Base-by-base conservation (phyloP, 164 flowering plant genomes). In the Vitis rotundifolia region DNA sequence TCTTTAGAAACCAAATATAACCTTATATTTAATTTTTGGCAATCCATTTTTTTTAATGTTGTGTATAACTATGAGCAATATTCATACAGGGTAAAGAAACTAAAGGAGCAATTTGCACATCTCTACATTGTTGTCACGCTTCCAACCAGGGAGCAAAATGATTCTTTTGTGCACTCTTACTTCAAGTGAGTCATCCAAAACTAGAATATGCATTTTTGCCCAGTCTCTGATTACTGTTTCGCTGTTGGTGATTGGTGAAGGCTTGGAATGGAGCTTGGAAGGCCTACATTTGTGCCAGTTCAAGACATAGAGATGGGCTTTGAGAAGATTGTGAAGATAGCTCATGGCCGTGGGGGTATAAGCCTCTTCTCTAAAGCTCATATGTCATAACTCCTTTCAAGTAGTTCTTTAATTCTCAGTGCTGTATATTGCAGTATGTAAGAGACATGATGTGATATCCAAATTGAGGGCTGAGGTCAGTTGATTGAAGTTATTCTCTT, bases 261-360 rank as follows among this genome's bases (percentile, higher is more conserved):
- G 71, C 79, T 75, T 69, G 87, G 84, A 13, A 86, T 93, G 85
- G 88, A 85, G 83, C 59, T 88, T 80, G 97, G 97, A 18, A 92
- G 76, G 77, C 98, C 98, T 47, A 74, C 89, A 52, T 93, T 96
- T 81, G 80, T 96, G 57, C 89, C 86, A 15, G 98, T 89, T 64
- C 83, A 75, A 29, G 94, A 89, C 78, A 29, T 83, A 49, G 97
- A 96, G 86, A 93, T 93, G 97, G 99, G 98, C 11, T 96, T 96
- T 70, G 98, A 90, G 77, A 91, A 88, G 84, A 91, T 96, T 70
- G 89, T 96, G 69, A 90, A 88, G 78, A 82, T 96, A 72, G 92
- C 99, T 67, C 91, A 80, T 79, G 87, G 92, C 77, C 85, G 85
- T 78, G 98, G 97, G 50, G 94, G 99, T 95, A 79, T 74, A 52